Percentiles rank a stretch among this genome's conserved stretches.
Conservation (phyloP, 2,329 filamentous ascomycete species). For the Pseudocercospora macadamiae region DNA sequence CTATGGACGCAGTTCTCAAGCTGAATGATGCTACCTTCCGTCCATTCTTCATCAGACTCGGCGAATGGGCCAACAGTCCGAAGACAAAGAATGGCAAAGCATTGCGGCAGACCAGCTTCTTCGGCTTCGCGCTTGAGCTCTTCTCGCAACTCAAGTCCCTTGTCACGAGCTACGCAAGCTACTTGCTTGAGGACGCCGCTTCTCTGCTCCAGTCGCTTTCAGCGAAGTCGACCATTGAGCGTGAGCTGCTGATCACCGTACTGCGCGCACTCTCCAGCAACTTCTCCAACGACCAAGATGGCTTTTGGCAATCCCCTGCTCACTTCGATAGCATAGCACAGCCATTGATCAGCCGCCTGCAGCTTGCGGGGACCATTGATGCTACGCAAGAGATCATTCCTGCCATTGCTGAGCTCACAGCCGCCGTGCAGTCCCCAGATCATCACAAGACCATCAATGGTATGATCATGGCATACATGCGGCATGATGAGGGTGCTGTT, state of each 20-base stretch:
- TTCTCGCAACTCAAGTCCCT: constrained; percentile 89
- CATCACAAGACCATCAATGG: constrained; percentile 90
- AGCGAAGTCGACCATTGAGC: constrained; percentile 51
- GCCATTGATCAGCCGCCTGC: constrained; percentile 68
- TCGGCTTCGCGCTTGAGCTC: constrained; percentile 77
- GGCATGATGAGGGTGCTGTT: constrained; percentile 70
- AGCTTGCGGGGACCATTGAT: constrained; percentile 49
- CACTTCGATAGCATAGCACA: constrained; percentile 76
- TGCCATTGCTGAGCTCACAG: constrained; percentile 76
- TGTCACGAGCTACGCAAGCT: constrained; percentile 87
- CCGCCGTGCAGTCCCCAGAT: constrained; percentile 78
- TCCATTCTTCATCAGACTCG: constrained; percentile 82
- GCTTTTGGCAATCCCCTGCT: constrained; percentile 91
- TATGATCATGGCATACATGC: constrained; percentile 75
- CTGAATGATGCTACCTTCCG: constrained; percentile 92
- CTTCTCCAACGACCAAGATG: constrained; percentile 87
- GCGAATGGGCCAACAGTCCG: constrained; percentile 76
- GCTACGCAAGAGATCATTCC: constrained; percentile 62
- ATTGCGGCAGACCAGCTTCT: constrained; percentile 73
- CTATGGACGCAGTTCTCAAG: constrained; percentile 92
- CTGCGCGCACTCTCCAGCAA: constrained; percentile 72
- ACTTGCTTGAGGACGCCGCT: constrained; percentile 76
- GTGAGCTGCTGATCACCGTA: constrained; percentile 69
- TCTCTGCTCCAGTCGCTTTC: constrained; percentile 57
- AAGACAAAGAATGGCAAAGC: constrained; percentile 52